Evolutionary conservation across 208 protist species (phyloP), one percentile per base, ranked within the genome.

Genomic region (Tritrichomonas foetus): DNA sequence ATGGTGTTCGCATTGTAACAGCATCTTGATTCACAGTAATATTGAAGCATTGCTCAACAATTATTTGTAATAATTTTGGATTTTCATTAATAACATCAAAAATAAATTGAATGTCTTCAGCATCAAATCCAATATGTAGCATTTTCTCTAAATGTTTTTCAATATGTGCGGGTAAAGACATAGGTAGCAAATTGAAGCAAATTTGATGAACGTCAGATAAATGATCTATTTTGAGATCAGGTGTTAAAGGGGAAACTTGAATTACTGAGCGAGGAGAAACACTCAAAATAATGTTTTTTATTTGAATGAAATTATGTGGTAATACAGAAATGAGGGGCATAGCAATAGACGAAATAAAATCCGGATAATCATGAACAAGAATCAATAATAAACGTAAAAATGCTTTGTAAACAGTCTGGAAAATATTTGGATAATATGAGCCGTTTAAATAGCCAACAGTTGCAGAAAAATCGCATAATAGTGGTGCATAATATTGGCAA

Each of bases 131-230:
- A n/a, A 69, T 8, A 30, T 69, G 11, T 5, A 69, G 13, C 8
- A 69, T 25, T 5, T 69, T 16, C n/a, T 69, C 3, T n/a, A 69
- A 30, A 8, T 30, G 13, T 69, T 11, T n/a, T n/a, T 69, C 16
- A 69, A 69, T 30, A n/a, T 69, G 20, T n/a, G 64, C n/a, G 13
- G 64, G 64, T 69, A 69, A 69, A n/a, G 27, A 16, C 13, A 69
- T 11, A n/a, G 64, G 11, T 3, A 33, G 13, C 27, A 69, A n/a
- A 33, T 69, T 16, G 27, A 69, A 89, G 1, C 25, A 25, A 14
- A 57, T 39, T 36, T 89, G 78, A 16, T 89, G 41, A 47, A 89
- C 78, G 57, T 89, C 78, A 89, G 78, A 33, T 33, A 89, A 33
- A n/a, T 89, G 44, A 47, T 89, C 78, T 1, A 89, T 89, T 57